phyloP scores from a whole-genome alignment of 352 stramenopile species.

The Aphanomyces stellatus region DNA sequence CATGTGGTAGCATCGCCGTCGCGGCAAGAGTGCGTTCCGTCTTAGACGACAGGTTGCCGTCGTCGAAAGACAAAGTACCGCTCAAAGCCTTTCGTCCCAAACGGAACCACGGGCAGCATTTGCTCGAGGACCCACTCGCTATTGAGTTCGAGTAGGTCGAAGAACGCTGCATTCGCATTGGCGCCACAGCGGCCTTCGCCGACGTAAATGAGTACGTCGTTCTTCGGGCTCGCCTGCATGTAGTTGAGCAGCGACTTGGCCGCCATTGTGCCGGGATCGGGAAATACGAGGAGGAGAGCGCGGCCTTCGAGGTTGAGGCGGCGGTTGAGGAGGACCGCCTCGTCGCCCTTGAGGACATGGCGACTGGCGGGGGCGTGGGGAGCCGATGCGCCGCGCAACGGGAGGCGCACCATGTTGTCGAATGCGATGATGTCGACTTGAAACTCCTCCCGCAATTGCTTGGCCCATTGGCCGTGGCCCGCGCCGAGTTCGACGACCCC shows the following conservation, averaged over 20 bases:
- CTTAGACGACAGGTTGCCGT: too few relatives aligned
- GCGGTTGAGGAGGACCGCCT: not conserved
- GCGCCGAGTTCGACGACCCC: slow-evolving; percentile 18
- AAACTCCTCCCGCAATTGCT: not conserved
- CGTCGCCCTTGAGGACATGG: slow-evolving; percentile 17
- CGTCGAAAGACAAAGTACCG: slow-evolving; percentile 40
- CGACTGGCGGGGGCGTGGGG: not conserved
- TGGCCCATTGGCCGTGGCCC: slow-evolving; percentile 21
- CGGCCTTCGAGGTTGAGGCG: slow-evolving; percentile 32
- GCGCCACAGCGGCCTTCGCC: slow-evolving; percentile 58
- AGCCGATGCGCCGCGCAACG: not conserved
- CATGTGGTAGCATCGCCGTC: too few relatives aligned
- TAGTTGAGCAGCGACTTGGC: slow-evolving; percentile 37
- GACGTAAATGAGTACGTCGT: slow-evolving; percentile 49
- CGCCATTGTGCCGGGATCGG: slow-evolving; percentile 45
- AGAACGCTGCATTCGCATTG: slow-evolving; percentile 48
- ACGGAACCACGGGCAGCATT: slow-evolving; percentile 27
- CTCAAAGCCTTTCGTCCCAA: slow-evolving; percentile 56
- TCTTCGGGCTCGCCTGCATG: slow-evolving; percentile 20
- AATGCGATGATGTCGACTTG: slow-evolving; percentile 20
- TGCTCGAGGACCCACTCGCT: slow-evolving; percentile 23
- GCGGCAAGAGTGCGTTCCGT: too few relatives aligned
- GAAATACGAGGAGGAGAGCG: slow-evolving; percentile 59
- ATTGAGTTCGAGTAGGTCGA: slow-evolving; percentile 38
- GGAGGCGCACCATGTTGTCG: slow-evolving; percentile 20